These are phyloP conservation scores for Dothidotthia symphoricarpi DNA, from an alignment of 2,329 filamentous ascomycete genomes.

Conservation along the genomic window DNA sequence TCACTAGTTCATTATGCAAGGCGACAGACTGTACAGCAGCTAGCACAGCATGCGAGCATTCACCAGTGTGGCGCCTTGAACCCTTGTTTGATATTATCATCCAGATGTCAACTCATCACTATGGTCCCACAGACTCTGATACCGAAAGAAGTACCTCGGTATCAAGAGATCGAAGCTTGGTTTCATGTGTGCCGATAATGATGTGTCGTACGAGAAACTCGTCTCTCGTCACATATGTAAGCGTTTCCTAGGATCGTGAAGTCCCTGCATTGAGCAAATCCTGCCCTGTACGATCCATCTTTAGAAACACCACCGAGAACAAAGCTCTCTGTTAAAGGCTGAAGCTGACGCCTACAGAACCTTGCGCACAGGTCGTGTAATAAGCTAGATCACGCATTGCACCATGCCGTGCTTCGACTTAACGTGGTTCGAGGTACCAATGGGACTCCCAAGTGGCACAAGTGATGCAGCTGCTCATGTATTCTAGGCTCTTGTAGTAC, in stretches of 20 bases:
- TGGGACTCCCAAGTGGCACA: too few relatives aligned
- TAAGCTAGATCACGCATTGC: conserved; percentile 39
- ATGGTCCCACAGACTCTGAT: not conserved
- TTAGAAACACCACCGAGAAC: conserved; percentile 7
- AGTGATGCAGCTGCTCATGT: too few relatives aligned
- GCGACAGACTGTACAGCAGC: not conserved
- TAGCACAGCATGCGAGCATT: not conserved
- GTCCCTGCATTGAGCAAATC: too few relatives aligned
- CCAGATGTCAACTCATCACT: not conserved
- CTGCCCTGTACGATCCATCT: too few relatives aligned
- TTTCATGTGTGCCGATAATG: too few relatives aligned
- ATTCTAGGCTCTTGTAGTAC: too few relatives aligned
- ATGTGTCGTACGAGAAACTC: too few relatives aligned
- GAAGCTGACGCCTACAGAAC: conserved; percentile 15
- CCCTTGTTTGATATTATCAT: conserved; percentile 2
- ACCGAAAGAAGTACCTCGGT: not conserved
- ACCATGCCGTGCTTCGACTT: conserved; percentile 24
- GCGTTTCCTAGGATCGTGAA: too few relatives aligned
- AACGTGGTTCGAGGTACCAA: conserved; percentile 26
- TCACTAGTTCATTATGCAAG: conserved; percentile 8
- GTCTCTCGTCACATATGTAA: too few relatives aligned
- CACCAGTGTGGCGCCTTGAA: not conserved
- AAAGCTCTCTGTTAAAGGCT: conserved; percentile 16
- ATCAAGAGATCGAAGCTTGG: too few relatives aligned
- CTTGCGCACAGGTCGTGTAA: conserved; percentile 20